phyloP scores from a whole-genome alignment of 495 filamentous ascomycete species.

The Penicillium maclennaniae region DNA sequence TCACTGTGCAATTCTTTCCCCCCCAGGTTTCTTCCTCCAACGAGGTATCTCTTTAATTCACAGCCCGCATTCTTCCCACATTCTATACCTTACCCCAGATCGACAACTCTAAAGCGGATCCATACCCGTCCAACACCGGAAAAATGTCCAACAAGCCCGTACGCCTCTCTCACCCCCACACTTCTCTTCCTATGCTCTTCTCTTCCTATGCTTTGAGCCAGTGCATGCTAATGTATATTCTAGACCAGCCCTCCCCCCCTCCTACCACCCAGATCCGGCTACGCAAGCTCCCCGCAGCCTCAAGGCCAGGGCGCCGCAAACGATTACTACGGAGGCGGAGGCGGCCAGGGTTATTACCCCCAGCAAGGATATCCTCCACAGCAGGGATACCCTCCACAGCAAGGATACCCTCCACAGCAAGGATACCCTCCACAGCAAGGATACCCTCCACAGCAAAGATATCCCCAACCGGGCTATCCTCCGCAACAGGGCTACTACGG shows the following conservation, averaged over 20 bases:
- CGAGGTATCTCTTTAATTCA: not conserved
- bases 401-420: conserved; percentile 33
- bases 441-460: conserved; percentile 37
- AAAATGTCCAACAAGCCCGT: conserved; percentile 42
- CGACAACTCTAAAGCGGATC: conserved; percentile 2
- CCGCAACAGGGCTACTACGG: conserved; percentile 32
- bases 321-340: conserved; percentile 28
- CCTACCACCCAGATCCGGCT: conserved; percentile 15
- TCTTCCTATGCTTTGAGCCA: not conserved
- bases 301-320: conserved; percentile 21
- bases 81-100: conserved; percentile 1
- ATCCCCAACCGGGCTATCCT: too few species aligned
- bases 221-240: not conserved
- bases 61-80: not conserved
- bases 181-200: not conserved
- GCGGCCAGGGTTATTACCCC: conserved; percentile 25
- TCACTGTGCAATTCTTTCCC: too few species aligned
- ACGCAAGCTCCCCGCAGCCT: conserved; percentile 24
- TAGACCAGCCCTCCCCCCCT: conserved; percentile 28
- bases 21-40: not conserved
- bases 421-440: conserved; percentile 12
- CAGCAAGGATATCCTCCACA: conserved; percentile 30
- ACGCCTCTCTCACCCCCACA: conserved; percentile 1
- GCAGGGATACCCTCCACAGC: conserved; percentile 25
- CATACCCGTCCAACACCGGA: not conserved